These are phyloP conservation scores for Cladophialophora immunda DNA, from an alignment of 2,329 filamentous ascomycete genomes.

Conservation along the genomic window DNA sequence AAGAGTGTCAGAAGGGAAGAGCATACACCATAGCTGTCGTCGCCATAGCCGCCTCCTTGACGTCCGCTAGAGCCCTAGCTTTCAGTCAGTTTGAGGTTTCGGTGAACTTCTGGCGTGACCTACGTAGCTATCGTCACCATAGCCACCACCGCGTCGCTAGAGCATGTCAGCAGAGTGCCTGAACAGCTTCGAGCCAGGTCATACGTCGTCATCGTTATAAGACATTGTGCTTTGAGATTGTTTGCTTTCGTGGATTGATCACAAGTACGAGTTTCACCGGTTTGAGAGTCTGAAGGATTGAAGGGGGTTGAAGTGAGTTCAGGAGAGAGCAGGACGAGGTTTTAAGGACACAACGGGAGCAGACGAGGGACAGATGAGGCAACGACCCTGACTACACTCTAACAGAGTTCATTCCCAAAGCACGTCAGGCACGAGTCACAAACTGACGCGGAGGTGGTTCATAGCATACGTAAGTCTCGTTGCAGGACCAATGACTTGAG, in stretches of 20 bases:
- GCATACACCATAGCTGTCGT: conserved; percentile 34
- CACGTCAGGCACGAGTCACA: conserved; percentile 12
- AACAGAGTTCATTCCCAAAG: conserved; percentile 1
- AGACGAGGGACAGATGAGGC: neutral
- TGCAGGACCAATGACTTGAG: conserved; percentile 9
- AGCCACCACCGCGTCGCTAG: conserved; percentile 37
- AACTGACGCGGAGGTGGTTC: conserved; percentile 4
- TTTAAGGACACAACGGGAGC: neutral
- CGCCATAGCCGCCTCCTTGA: conserved; percentile 27
- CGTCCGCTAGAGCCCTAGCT: conserved; percentile 24
- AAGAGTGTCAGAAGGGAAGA: neutral
- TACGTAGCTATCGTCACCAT: conserved; percentile 37
- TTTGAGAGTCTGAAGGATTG: neutral
- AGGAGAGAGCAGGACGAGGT: neutral
- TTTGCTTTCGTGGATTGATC: neutral
- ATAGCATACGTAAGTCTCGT: conserved; percentile 16
- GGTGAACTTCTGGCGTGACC: neutral
- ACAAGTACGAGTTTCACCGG: neutral
- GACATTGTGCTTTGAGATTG: conserved; percentile 31
- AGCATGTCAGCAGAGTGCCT: conserved; percentile 15
- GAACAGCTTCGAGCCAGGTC: neutral
- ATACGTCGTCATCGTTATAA: conserved; percentile 38
- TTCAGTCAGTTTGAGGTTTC: conserved; percentile 5
- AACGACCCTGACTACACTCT: neutral
- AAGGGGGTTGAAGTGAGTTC: neutral